Base-by-base conservation (phyloP, 2,329 filamentous ascomycete species). In the Cladosporium sp. region DNA sequence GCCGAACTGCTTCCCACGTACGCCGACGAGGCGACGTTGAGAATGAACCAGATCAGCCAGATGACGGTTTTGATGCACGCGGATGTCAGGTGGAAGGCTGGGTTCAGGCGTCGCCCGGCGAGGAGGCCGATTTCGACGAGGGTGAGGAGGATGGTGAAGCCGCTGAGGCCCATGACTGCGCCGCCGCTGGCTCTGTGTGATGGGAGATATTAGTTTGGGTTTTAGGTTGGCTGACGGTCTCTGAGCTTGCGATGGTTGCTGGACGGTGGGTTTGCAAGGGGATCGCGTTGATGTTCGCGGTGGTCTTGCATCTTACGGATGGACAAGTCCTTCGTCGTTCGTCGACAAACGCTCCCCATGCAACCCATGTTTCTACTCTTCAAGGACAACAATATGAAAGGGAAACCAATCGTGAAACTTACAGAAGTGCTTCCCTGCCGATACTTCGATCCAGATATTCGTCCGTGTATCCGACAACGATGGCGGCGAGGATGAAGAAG, bases 61-160 rank as follows among this genome's bases (percentile, higher is more conserved):
- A 64, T 51, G 11, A 56, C 11, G 1, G 56, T 54, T 42, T 60
- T 59, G 41, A 66, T 50, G 37, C 40, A 54, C 32, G 60, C 60
- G n/a, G 61, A 55, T 12, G 56, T 51, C 13, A 66, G 54, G 39
- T 54, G 55, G 11, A 56, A 38, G 4, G 55, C 48, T 1, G 64
- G 61, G 12, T 52, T 55, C 15, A 67, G 56, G 37, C 47, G 54
- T 40, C 55, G 58, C 15, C 54, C 41, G 4, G 56, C 59, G 29
- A 53, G 55, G 20, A 63, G 55, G 18, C 60, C 45, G 41, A 65
- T 65, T 41, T 60, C 61, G 22, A 54, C 41, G 44, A 64, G 39
- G 52, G 60, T 54, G 43, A 64, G 54, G 32, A 63, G n/a, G 45
- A 65, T 54, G 30, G 57, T 58, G 24, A 61, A 12, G 29, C 29